phyloP scores from a whole-genome alignment of 2,329 filamentous ascomycete genomes.

The Colletotrichum orchidophilum region DNA sequence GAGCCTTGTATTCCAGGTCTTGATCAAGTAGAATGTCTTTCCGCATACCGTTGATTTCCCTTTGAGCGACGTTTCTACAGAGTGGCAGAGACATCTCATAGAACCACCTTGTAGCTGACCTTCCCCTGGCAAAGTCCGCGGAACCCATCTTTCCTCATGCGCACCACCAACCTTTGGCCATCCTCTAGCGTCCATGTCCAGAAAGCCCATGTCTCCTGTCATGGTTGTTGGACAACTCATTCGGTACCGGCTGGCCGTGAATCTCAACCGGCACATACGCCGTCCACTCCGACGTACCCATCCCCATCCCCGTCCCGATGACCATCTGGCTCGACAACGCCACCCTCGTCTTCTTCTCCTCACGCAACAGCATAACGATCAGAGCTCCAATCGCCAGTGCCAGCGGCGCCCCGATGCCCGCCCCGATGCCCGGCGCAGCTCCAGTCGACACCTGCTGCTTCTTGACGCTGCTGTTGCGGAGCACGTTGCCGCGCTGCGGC shows the following conservation, averaged over 20 bases:
- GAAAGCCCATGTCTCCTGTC: conserved; percentile 15
- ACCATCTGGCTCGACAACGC: not conserved
- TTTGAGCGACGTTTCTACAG: too few species aligned
- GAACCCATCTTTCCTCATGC: not conserved
- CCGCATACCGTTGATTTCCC: too few species aligned
- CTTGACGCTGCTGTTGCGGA: not conserved
- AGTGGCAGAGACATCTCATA: too few species aligned
- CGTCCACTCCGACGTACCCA: conserved; percentile 6
- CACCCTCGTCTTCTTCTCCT: conserved; percentile 22
- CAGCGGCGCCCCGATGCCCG: conserved; percentile 21
- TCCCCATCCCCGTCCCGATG: not conserved
- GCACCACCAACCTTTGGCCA: not conserved
- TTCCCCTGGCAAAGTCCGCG: not conserved
- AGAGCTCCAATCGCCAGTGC: conserved; percentile 10
- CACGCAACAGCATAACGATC: conserved; percentile 23
- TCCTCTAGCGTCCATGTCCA: not conserved
- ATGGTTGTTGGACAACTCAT: conserved; percentile 1
- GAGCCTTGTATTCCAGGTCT: too few species aligned
- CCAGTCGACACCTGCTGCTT: conserved; percentile 8
- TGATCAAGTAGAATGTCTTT: too few species aligned
- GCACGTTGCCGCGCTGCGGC: not conserved
- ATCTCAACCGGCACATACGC: not conserved
- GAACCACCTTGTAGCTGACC: not conserved
- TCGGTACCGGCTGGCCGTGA: not conserved
- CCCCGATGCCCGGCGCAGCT: conserved; percentile 23